Evolutionary conservation across 495 filamentous ascomycete species (phyloP), one percentile per base, ranked within the genome.

Genomic region (Xylaria sp.): DNA sequence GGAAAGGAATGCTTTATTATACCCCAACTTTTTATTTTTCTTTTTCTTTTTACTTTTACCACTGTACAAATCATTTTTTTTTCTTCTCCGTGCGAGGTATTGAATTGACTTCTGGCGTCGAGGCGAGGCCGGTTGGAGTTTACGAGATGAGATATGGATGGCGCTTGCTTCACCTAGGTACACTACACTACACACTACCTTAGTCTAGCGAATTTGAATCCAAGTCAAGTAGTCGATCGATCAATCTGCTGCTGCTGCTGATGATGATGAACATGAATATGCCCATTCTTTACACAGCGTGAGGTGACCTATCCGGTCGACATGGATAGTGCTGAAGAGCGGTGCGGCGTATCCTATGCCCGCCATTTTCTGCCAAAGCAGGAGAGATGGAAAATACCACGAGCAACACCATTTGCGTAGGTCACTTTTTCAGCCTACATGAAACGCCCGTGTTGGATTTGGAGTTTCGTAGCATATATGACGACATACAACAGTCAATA

Each of bases 1-100:
- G 33, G 24, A 55, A 48, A 48, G 43, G 61, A 52, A 65, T 48
- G 62, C 62, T 67, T 26, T 67, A 67, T 67, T n/a, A n/a, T n/a
- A n/a, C 55, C 64, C 48, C 48, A n/a, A 37, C 11, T 3, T 11
- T 43, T 62, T 43, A 26, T 53, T 24, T 24, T 24, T 26, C 44
- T 46, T 35, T 3, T n/a, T n/a, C n/a, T n/a, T n/a, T n/a, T n/a
- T n/a, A n/a, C n/a, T 43, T 17, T 50, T 24, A 5, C 35, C 48
- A 55, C 19, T 53, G 48, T 67, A 67, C 35, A 67, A 40, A 53
- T 55, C 17, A 5, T 35, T 55, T 55, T 26, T 15, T 19, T 37
- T 33, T 37, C 53, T 19, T 17, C 24, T 7, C 1, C 29, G 17
- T 15, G 14, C 37, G 8, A n/a, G 19, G 15, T 53, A 40, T 41